Percentiles rank a stretch among this genome's conserved stretches.
Evolutionary conservation across 2,329 filamentous ascomycete genomes (phyloP).

Genomic region (Cordyceps fumosorosea): DNA sequence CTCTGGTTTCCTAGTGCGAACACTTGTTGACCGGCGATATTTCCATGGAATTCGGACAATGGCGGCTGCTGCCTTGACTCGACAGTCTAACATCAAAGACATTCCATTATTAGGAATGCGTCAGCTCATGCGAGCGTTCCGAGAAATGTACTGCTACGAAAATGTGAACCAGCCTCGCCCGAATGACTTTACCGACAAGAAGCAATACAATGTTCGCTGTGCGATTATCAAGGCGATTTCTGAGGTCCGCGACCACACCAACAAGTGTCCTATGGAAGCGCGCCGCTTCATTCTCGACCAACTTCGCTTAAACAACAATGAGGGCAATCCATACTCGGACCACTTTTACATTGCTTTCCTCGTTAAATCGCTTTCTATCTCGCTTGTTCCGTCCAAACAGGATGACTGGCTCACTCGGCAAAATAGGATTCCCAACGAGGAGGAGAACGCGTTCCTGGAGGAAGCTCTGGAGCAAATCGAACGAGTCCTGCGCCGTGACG

Average conservation of each 20-base stretch:
- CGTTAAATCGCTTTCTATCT: slow-evolving; percentile 55
- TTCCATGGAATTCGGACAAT: slow-evolving; percentile 87
- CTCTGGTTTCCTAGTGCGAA: slow-evolving; percentile 83
- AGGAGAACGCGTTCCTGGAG: slow-evolving; percentile 43
- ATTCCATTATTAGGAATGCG: slow-evolving; percentile 69
- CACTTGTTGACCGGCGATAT: slow-evolving; percentile 84
- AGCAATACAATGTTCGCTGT: slow-evolving; percentile 76
- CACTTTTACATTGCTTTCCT: slow-evolving; percentile 80
- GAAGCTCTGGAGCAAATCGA: slow-evolving; percentile 57
- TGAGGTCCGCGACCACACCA: slow-evolving; percentile 63
- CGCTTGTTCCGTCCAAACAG: slow-evolving; percentile 45
- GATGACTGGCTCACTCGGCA: slow-evolving; percentile 39
- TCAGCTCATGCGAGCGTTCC: slow-evolving; percentile 80
- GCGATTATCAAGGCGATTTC: slow-evolving; percentile 78
- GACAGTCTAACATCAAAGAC: slow-evolving; percentile 63
- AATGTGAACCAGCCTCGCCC: slow-evolving; percentile 72
- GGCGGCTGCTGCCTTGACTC: slow-evolving; percentile 71
- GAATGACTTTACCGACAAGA: slow-evolving; percentile 87
- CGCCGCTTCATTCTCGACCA: slow-evolving; percentile 84
- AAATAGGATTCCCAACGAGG: slow-evolving; percentile 38
- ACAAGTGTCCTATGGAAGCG: slow-evolving; percentile 71
- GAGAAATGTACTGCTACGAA: slow-evolving; percentile 79
- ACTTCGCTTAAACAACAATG: slow-evolving; percentile 90
- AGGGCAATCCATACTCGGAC: slow-evolving; percentile 82
- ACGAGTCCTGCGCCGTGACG: slow-evolving; percentile 59